Percentiles rank a stretch among this genome's conserved stretches.
Conservation (phyloP, 2,329 filamentous ascomycete genomes). For the Coniochaeta sp. region DNA sequence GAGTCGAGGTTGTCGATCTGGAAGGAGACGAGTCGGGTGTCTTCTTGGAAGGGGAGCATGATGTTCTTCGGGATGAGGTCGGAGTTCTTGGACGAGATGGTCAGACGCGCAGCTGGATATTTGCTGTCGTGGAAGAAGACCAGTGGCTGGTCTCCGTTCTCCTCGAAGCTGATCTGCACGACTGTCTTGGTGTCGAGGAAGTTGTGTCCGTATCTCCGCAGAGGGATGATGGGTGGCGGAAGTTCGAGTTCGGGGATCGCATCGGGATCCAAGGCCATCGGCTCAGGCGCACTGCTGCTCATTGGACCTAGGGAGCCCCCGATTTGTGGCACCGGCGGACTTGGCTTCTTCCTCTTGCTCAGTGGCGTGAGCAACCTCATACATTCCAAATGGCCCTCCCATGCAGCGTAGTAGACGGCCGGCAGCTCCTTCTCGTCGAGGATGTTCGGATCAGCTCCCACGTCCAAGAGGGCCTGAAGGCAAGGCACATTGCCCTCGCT, state of each 20-base stretch:
- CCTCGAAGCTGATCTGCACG: slow-evolving; percentile 85
- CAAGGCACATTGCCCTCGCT: slow-evolving; percentile 93
- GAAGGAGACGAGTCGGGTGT: slow-evolving; percentile 88
- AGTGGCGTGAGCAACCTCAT: slow-evolving; percentile 76
- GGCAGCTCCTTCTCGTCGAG: slow-evolving; percentile 88
- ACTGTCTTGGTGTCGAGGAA: slow-evolving; percentile 98
- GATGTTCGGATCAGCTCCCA: slow-evolving; percentile 70
- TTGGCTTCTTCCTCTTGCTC: slow-evolving; percentile 35
- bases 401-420: slow-evolving; percentile 96
- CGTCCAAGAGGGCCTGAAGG: slow-evolving; percentile 71
- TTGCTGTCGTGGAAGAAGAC: slow-evolving; percentile 97
- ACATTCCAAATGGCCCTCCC: slow-evolving; percentile 93
- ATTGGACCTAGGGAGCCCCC: slow-evolving; percentile 29
- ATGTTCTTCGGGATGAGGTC: slow-evolving; percentile 96
- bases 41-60: slow-evolving; percentile 91
- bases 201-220: slow-evolving; percentile 93
- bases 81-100: slow-evolving; percentile 92
- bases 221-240: slow-evolving; percentile 90
- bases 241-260: slow-evolving; percentile 88
- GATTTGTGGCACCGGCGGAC: slow-evolving; percentile 35
- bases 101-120: slow-evolving; percentile 88
- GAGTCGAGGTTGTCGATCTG: slow-evolving; percentile 90
- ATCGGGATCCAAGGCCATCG: slow-evolving; percentile 70
- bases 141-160: slow-evolving; percentile 66
- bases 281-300: slow-evolving; percentile 44